phyloP scores from a whole-genome alignment of 768 basidiomycete species.

The Tubosaeta brunneosetosa region DNA sequence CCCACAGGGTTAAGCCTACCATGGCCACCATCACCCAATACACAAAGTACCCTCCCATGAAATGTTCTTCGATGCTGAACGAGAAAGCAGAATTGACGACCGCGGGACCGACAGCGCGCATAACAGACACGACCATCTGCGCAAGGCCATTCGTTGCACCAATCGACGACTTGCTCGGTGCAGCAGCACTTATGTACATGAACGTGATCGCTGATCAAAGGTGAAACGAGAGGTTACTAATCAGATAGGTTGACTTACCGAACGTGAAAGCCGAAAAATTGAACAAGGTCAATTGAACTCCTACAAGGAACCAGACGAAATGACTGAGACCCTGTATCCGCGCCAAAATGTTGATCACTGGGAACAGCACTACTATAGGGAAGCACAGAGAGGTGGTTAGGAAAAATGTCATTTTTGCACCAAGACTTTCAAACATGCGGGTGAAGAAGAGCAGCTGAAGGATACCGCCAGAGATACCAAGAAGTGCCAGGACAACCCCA shows the following conservation, averaged over 20 bases:
- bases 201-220: conserved; percentile 52
- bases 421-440: conserved; percentile 47
- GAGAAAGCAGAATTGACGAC: conserved; percentile 27
- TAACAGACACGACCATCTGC: conserved; percentile 24
- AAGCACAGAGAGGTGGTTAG: conserved; percentile 43
- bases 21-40: conserved; percentile 38
- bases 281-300: conserved; percentile 43
- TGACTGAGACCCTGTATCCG: conserved; percentile 35
- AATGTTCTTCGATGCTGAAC: conserved; percentile 27
- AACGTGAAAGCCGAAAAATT: conserved; percentile 47
- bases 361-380: conserved; percentile 44
- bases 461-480: conserved; percentile 33
- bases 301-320: conserved; percentile 48
- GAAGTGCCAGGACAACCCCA: conserved; percentile 22
- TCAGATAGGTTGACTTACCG: conserved; percentile 37
- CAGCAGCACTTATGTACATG: conserved; percentile 60
- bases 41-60: conserved; percentile 54
- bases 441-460: conserved; percentile 63
- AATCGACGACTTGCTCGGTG: conserved; percentile 64
- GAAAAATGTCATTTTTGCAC: conserved; percentile 56
- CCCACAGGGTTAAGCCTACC: conserved; percentile 26
- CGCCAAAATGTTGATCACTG: conserved; percentile 37
- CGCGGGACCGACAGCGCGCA: conserved; percentile 28
- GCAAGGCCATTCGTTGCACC: conserved; percentile 69
- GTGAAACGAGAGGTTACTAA: neutral